Evolutionary conservation across 805 yeast genomes (phyloP).

Genomic region (Candida coleopterorum): DNA sequence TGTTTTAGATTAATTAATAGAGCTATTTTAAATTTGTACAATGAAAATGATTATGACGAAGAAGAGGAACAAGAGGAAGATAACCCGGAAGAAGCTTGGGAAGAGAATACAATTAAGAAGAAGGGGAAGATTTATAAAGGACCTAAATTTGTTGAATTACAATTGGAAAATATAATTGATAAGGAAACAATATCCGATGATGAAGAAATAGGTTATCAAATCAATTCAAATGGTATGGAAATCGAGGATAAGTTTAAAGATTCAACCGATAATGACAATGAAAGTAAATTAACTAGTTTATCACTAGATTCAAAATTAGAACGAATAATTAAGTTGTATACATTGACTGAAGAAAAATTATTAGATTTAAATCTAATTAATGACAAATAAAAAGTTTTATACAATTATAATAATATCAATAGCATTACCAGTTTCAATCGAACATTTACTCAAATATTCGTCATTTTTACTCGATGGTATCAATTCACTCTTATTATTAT

Average conservation of each 20-base stretch:
- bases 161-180: conserved; percentile 9
- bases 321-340: conserved; percentile 56
- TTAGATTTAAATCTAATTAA: conserved; percentile 27
- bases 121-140: conserved; percentile 15
- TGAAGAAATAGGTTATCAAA: conserved; percentile 9
- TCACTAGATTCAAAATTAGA: conserved; percentile 42
- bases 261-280: conserved; percentile 16
- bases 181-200: conserved; percentile 4
- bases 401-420: conserved; percentile 25
- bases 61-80: conserved; percentile 4
- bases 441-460: conserved; percentile 31
- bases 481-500: conserved; percentile 24
- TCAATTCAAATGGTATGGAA: conserved; percentile 4
- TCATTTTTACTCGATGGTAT: conserved; percentile 18
- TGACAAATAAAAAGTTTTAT: conserved; percentile 19
- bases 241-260: conserved; percentile 2
- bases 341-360: conserved; percentile 56
- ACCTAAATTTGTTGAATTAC: conserved; percentile 17
- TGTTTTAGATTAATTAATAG: conserved; percentile 70
- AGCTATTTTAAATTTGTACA: conserved; percentile 45
- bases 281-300: conserved; percentile 17
- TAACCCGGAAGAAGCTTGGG: no score
- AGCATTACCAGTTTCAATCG: conserved; percentile 40
- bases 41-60: conserved; percentile 9
- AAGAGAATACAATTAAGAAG: conserved; percentile 2